Evolutionary conservation across 495 filamentous ascomycete genomes (phyloP).

Genomic region (Penicillium ochrochloron): DNA sequence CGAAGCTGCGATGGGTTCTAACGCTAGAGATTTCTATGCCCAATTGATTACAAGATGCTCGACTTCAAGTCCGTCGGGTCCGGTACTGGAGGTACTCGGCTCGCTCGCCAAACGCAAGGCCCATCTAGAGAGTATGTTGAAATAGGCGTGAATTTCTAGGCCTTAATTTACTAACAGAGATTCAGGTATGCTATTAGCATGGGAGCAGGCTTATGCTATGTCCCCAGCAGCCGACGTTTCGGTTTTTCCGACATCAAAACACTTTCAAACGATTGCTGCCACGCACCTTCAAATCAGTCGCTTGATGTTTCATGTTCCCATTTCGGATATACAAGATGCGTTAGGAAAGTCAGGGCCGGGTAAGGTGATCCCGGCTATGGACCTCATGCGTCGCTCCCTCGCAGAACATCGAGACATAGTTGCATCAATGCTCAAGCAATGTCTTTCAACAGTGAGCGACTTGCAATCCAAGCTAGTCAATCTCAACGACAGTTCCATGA

Average conservation of each 20-base stretch:
- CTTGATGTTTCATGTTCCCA: slow-evolving; percentile 15
- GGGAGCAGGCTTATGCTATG: slow-evolving; percentile 11
- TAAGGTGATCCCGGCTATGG: slow-evolving; percentile 9
- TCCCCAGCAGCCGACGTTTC: slow-evolving; percentile 3
- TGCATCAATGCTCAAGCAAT: not conserved
- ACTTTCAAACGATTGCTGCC: slow-evolving; percentile 9
- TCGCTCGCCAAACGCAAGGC: slow-evolving; percentile 6
- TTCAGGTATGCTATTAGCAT: slow-evolving; percentile 3
- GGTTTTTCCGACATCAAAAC: slow-evolving; percentile 2
- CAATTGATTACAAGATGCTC: slow-evolving; percentile 12
- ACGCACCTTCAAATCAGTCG: slow-evolving; percentile 4
- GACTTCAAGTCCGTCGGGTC: not conserved
- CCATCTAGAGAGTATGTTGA: slow-evolving; percentile 1
- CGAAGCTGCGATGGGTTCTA: not conserved
- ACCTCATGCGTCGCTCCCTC: slow-evolving; percentile 1
- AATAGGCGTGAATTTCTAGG: not conserved
- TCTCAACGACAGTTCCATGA: not conserved
- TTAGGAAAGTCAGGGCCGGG: slow-evolving; percentile 14
- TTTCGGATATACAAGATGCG: slow-evolving; percentile 18
- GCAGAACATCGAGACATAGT: not conserved
- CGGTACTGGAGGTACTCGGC: not conserved
- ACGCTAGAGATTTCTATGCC: not conserved
- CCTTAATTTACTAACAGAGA: not conserved
- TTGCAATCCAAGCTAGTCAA: not conserved
- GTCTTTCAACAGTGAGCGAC: not conserved